These are phyloP conservation scores for Sisymbrium altissimum DNA, from an alignment of 345 rosid species.

Conservation along the genomic window DNA sequence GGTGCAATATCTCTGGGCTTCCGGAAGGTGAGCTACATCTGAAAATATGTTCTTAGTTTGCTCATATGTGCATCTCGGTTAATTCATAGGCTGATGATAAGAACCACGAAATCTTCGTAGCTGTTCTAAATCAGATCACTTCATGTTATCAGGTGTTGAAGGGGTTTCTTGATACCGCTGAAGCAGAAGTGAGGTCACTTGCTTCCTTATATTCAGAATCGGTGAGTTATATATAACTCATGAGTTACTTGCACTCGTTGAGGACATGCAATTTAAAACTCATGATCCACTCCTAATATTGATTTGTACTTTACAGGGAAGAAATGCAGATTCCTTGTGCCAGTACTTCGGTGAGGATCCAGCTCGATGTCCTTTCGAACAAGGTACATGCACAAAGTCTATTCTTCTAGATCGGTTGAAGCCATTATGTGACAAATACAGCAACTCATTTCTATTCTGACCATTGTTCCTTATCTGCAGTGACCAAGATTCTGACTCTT, in stretches of 20 bases:
- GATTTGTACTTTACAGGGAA: slow-evolving; percentile 60
- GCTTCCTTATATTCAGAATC: slow-evolving; percentile 77
- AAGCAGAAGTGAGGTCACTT: slow-evolving; percentile 82
- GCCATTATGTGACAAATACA: neutral
- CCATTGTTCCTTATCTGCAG: slow-evolving; percentile 43
- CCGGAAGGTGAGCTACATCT: slow-evolving; percentile 61
- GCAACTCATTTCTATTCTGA: neutral
- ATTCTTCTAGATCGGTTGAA: slow-evolving; percentile 1
- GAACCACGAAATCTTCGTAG: neutral
- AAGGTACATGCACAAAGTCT: slow-evolving; percentile 48
- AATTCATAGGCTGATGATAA: neutral
- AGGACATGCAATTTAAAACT: neutral
- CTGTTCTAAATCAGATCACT: slow-evolving; percentile 1
- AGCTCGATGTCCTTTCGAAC: slow-evolving; percentile 94
- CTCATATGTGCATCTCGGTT: slow-evolving; percentile 10
- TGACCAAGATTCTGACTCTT: slow-evolving; percentile 74
- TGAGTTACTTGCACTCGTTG: neutral
- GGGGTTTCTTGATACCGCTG: slow-evolving; percentile 80
- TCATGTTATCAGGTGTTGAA: slow-evolving; percentile 61
- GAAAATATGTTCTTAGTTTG: slow-evolving; percentile 4
- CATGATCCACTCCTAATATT: slow-evolving; percentile 18
- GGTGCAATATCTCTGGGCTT: slow-evolving; percentile 81
- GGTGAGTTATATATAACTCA: slow-evolving; percentile 45
- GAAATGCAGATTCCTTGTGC: slow-evolving; percentile 91
- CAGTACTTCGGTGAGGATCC: slow-evolving; percentile 99